These are phyloP conservation scores for Solanum bulbocastanum DNA, from an alignment of 257 asterid genomes.

Conservation along the genomic window DNA sequence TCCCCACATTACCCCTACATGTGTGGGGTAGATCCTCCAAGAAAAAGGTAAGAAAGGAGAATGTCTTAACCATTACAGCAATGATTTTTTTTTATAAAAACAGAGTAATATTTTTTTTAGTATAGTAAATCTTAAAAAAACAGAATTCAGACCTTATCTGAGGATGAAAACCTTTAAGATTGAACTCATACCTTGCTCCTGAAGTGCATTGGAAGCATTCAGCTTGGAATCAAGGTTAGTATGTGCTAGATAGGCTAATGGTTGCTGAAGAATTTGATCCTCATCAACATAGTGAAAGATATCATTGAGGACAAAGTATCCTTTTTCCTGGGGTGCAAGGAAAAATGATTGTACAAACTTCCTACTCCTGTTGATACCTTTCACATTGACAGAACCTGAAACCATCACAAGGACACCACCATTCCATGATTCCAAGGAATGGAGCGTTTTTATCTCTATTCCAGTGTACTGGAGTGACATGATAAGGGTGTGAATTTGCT, in stretches of 20 bases:
- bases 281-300: constrained; percentile 81
- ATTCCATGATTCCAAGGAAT: constrained; percentile 92
- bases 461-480: constrained; percentile 65
- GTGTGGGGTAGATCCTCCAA: not conserved
- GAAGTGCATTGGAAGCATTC: constrained; percentile 40
- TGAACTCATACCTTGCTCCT: constrained; percentile 53
- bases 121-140: not conserved
- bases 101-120: not conserved
- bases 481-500: constrained; percentile 81
- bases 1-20: not conserved
- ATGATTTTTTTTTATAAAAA: not conserved
- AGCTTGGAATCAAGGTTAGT: constrained; percentile 47
- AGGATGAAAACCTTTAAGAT: not conserved
- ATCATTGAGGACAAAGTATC: constrained; percentile 80
- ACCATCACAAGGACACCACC: constrained; percentile 93
- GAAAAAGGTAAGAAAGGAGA: not conserved
- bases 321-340: constrained; percentile 96
- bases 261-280: constrained; percentile 59
- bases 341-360: constrained; percentile 85
- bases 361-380: constrained; percentile 56
- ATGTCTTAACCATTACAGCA: not conserved
- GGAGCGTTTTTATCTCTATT: constrained; percentile 82
- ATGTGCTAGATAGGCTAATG: constrained; percentile 57
- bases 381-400: constrained; percentile 59
- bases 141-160: not conserved